phyloP scores from a whole-genome alignment of 2,329 filamentous ascomycete species.

The Aureobasidium uvarum region DNA sequence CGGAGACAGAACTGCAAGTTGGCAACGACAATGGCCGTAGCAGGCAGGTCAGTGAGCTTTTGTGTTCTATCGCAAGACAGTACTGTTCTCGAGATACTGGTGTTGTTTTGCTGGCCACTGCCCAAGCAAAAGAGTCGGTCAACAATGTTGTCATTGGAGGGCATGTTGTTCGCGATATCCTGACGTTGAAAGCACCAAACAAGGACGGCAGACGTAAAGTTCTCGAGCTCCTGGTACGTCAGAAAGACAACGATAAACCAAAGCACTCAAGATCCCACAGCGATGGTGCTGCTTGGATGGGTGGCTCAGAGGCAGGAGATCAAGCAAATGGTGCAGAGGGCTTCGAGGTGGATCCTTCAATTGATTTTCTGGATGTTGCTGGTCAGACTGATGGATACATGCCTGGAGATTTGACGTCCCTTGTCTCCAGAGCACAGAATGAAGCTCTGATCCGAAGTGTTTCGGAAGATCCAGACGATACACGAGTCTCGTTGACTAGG shows the following conservation, averaged over 20 bases:
- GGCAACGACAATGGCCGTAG: slow-evolving; percentile 92
- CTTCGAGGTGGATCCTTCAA: slow-evolving; percentile 69
- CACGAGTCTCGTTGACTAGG: slow-evolving; percentile 63
- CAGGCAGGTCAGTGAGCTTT: slow-evolving; percentile 84
- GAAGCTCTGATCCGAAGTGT: slow-evolving; percentile 89
- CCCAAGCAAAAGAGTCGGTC: slow-evolving; percentile 87
- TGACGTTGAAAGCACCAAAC: slow-evolving; percentile 84
- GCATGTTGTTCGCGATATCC: slow-evolving; percentile 87
- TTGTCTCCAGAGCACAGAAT: slow-evolving; percentile 83
- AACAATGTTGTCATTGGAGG: slow-evolving; percentile 89
- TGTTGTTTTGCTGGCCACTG: slow-evolving; percentile 84
- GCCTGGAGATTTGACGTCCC: slow-evolving; percentile 85
- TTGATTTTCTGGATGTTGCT: slow-evolving; percentile 90
- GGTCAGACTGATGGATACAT: slow-evolving; percentile 97
- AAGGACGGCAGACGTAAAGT: slow-evolving; percentile 85
- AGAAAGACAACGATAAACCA: slow-evolving; percentile 39
- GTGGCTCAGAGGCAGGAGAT: slow-evolving; percentile 55
- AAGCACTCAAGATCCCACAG: background rate
- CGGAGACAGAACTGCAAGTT: slow-evolving; percentile 90
- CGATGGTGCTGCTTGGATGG: slow-evolving; percentile 62
- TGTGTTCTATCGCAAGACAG: slow-evolving; percentile 78
- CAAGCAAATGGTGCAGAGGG: slow-evolving; percentile 51
- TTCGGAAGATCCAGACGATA: slow-evolving; percentile 38
- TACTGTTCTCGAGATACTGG: slow-evolving; percentile 77
- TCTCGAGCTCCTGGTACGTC: slow-evolving; percentile 71